A percentile compares a stretch with the other conserved stretches of the same genome.
Evolutionary conservation across 2,329 filamentous ascomycete genomes (phyloP).

Genomic region (Fusarium sp.): DNA sequence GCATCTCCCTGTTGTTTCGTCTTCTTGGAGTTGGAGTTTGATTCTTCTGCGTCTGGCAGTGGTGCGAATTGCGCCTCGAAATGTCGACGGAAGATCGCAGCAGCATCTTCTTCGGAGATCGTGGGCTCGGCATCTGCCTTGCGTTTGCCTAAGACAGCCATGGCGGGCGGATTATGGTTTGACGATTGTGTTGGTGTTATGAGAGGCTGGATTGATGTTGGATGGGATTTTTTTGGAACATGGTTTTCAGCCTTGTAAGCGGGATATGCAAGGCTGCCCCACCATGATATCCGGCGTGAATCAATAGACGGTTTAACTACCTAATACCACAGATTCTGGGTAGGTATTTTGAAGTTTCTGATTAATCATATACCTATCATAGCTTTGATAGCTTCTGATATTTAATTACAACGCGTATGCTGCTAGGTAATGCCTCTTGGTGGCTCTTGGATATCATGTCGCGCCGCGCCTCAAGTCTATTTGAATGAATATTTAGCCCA

Average conservation of each 20-base stretch:
- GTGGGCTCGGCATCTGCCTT: conserved; percentile 55
- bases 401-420: not conserved
- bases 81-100: conserved; percentile 83
- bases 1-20: conserved; percentile 48
- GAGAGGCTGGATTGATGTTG: conserved; percentile 11
- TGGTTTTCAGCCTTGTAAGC: conserved; percentile 44
- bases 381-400: not conserved
- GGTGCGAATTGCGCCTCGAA: conserved; percentile 93
- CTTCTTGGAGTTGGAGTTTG: conserved; percentile 45
- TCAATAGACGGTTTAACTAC: not conserved
- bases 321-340: not conserved
- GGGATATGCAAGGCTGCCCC: conserved; percentile 47
- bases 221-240: conserved; percentile 37
- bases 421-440: not conserved
- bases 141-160: conserved; percentile 65
- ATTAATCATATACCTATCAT: not conserved
- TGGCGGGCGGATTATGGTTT: conserved; percentile 39
- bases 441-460: not conserved
- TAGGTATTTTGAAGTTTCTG: not conserved
- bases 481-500: conserved; percentile 20
- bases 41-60: conserved; percentile 59
- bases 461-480: not conserved
- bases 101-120: conserved; percentile 66
- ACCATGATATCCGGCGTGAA: conserved; percentile 20
- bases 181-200: conserved; percentile 8